Evolutionary conservation across 805 yeast species (phyloP), one percentile per base, ranked within the genome.

Genomic region (Kluyveromyces aestuarii): DNA sequence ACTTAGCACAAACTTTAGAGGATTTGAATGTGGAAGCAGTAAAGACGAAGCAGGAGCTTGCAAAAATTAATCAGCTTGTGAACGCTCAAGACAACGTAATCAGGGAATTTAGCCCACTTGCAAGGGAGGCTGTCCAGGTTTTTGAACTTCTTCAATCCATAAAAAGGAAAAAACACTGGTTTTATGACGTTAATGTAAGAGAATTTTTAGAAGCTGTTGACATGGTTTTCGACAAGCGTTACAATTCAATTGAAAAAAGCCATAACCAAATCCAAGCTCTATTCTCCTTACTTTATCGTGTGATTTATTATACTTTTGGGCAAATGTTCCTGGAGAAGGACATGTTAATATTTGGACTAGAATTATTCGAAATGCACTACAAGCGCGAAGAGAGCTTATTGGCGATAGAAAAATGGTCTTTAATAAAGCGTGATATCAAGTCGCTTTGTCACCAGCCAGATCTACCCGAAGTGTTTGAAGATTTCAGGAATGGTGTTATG

Each of bases 1-100:
- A 67, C 0, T 64, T 89, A 2, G 61, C 86, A 16, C 65, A 71
- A 6, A 77, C 83, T 1, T 68, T 90, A 44, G 93, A 85, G 55
- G 61, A 57, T 1, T 65, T 91, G 46, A 90, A 91, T 59, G 51
- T 60, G 0, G 89, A 89, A 54, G 71, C 95, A 0, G 55, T 52
- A 0, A 72, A 73, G 16, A 74, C 87, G 14, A 75, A 76, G 37
- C 48, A 48, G 1, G 81, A 82, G 58, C 72, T 85, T 50, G 55
- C 52, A 1, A 82, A 81, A 47, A 77, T 90, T 0, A 69, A 70
- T 2, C 57, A 58, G 7, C 77, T 87, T 3, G 76, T 87, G 72
- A 62, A 55, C 1, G 71, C 75, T 4, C 77, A 87, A 14, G 81
- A 80, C 6, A 59, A 59, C 2, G 70, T 76, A 1, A 65, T 80